These are phyloP conservation scores for Suillus brevipes DNA, from an alignment of 768 basidiomycete genomes.

Conservation along the genomic window DNA sequence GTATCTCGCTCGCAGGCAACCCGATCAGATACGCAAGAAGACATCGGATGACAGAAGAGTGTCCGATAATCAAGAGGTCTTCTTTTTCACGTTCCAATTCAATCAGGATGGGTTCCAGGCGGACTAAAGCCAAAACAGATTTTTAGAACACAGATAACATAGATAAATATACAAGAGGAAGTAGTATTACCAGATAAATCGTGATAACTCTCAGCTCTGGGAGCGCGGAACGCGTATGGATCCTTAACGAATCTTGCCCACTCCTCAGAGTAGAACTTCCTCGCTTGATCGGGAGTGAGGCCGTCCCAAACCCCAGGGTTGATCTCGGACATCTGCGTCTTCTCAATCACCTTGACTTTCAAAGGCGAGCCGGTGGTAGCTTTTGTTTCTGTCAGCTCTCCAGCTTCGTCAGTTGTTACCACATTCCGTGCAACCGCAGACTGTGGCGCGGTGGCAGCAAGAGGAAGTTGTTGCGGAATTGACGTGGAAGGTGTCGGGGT, in stretches of 20 bases:
- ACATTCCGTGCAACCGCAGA: constrained; percentile 1
- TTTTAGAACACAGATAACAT: constrained; percentile 6
- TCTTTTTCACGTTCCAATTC: constrained; percentile 94
- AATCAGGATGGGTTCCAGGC: constrained; percentile 88
- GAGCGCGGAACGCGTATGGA: constrained; percentile 90
- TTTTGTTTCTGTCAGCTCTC: constrained; percentile 6
- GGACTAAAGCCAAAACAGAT: constrained; percentile 51
- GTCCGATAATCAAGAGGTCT: constrained; percentile 94
- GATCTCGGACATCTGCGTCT: constrained; percentile 96
- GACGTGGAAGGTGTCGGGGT: constrained; percentile 29
- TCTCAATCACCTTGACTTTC: constrained; percentile 87
- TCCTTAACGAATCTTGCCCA: constrained; percentile 92
- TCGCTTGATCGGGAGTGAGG: constrained; percentile 84
- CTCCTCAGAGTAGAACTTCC: constrained; percentile 88
- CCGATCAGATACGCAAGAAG: constrained; percentile 92
- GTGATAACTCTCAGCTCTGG: constrained; percentile 96
- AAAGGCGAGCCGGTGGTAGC: constrained; percentile 24
- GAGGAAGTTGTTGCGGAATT: constrained; percentile 10
- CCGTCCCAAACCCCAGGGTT: constrained; percentile 99
- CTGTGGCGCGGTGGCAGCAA: neutral
- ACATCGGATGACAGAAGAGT: constrained; percentile 96
- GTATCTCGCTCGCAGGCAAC: constrained; percentile 92
- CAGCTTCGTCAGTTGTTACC: constrained; percentile 3
- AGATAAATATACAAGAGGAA: neutral
- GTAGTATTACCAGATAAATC: constrained; percentile 72